These are phyloP conservation scores for Didymella segeticola DNA, from an alignment of 2,329 filamentous ascomycete genomes.

Conservation along the genomic window DNA sequence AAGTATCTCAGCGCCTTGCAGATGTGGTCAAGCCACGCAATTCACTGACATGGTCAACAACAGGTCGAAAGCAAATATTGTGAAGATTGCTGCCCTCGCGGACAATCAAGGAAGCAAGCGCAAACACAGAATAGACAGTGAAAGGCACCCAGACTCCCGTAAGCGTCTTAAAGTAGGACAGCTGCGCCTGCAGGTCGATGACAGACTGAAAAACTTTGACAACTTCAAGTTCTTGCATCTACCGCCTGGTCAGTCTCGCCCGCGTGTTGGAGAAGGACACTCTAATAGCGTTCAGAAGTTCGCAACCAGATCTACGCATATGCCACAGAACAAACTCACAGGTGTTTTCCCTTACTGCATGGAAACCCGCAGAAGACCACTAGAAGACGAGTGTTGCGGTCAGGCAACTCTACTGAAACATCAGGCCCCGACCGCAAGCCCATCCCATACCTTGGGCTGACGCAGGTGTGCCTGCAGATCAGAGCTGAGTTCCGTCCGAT, in stretches of 20 bases:
- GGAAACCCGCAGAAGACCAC: not conserved
- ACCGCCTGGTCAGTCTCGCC: slow-evolving; percentile 25
- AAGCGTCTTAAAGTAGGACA: slow-evolving; percentile 17
- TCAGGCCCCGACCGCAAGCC: not conserved
- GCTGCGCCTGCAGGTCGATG: not conserved
- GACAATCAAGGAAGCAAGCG: not conserved
- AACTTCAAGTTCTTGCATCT: slow-evolving; percentile 28
- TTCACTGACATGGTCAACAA: slow-evolving; percentile 1
- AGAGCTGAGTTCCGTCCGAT: slow-evolving; percentile 35
- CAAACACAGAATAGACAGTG: slow-evolving; percentile 6
- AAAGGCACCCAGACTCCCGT: not conserved
- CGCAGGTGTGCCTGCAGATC: slow-evolving; percentile 29
- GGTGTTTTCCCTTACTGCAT: slow-evolving; percentile 24
- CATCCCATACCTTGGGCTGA: slow-evolving; percentile 30
- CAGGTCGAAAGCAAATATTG: slow-evolving; percentile 9
- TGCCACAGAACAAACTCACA: slow-evolving; percentile 16
- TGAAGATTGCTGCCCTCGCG: slow-evolving; percentile 2
- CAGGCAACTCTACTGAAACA: not conserved
- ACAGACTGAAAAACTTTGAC: not conserved
- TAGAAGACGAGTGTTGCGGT: not conserved
- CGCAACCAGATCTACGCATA: slow-evolving; percentile 35
- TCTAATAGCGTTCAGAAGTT: slow-evolving; percentile 27
- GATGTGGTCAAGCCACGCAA: no score
- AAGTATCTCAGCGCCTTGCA: not conserved
- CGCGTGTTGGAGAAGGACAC: not conserved